A percentile compares a stretch with the other conserved stretches of the same genome.
phyloP scores from a whole-genome alignment of 23 red algal genomes.

The Pyropia haitanensis region DNA sequence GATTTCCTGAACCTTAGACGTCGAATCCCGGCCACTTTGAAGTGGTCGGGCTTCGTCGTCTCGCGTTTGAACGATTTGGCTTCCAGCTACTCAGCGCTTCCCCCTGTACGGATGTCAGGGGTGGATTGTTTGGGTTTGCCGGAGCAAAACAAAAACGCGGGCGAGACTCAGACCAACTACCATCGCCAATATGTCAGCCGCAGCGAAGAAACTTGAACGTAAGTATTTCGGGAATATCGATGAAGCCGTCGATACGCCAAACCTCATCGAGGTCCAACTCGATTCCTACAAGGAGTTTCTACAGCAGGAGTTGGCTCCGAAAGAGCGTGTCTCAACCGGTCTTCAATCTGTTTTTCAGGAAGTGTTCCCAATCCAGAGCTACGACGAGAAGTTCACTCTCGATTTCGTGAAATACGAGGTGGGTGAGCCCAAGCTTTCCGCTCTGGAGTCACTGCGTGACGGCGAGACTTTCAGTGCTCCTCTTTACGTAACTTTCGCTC shows the following conservation, averaged over 20 bases:
- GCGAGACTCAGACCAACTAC: too few relatives aligned
- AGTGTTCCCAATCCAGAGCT: conserved; percentile 1
- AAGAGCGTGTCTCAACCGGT: not conserved
- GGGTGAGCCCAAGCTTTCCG: not conserved
- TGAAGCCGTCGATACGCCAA: not conserved
- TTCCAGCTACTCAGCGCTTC: too few relatives aligned
- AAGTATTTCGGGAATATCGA: conserved; percentile 1
- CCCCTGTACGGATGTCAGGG: too few relatives aligned
- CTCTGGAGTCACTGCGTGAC: not conserved
- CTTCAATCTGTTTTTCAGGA: not conserved
- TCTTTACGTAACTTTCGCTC: not conserved
- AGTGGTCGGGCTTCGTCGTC: too few relatives aligned
- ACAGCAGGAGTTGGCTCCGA: not conserved
- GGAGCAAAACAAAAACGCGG: too few relatives aligned
- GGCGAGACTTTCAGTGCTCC: not conserved
- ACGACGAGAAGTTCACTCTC: not conserved
- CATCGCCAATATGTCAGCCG: not conserved
- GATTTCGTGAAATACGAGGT: conserved; percentile 7
- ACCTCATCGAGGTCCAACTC: conserved; percentile 1
- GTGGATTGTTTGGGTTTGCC: too few relatives aligned
- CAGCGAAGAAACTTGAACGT: not conserved
- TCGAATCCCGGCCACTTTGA: too few relatives aligned
- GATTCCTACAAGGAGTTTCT: not conserved
- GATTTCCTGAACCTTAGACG: too few relatives aligned
- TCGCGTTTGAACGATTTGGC: too few relatives aligned